Conservation (phyloP, 1,284 basidiomycete genomes). For the Trichosporon coremiiforme region DNA sequence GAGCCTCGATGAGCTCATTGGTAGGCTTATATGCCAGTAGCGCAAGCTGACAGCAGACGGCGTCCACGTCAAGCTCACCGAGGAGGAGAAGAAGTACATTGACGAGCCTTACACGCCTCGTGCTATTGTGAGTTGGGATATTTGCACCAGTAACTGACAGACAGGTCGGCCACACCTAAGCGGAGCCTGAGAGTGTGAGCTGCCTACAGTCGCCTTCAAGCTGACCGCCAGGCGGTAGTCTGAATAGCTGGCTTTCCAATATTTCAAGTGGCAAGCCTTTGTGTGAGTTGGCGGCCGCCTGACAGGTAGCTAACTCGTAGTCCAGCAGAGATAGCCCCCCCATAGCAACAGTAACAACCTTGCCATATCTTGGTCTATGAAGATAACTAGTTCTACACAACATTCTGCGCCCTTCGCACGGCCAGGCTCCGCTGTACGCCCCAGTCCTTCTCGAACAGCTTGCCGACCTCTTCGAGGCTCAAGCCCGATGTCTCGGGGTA, state of each 20-base stretch:
- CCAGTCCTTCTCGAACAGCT: constrained; percentile 58
- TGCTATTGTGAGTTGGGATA: constrained; percentile 21
- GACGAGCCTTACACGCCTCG: constrained; percentile 58
- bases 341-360: neutral
- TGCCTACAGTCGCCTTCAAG: too few relatives aligned
- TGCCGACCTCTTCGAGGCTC: constrained; percentile 58
- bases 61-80: constrained; percentile 53
- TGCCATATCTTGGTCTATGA: neutral
- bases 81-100: constrained; percentile 62
- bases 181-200: neutral
- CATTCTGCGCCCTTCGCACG: constrained; percentile 34
- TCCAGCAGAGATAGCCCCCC: neutral
- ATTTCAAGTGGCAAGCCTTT: too few relatives aligned
- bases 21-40: constrained; percentile 27
- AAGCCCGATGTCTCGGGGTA: constrained; percentile 71
- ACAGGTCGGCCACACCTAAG: constrained; percentile 20
- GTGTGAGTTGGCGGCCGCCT: neutral
- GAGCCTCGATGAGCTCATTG: constrained; percentile 46
- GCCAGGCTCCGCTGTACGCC: constrained; percentile 55
- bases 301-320: too few relatives aligned
- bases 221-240: too few relatives aligned
- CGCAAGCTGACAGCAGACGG: constrained; percentile 21
- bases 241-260: too few relatives aligned
- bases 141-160: neutral
- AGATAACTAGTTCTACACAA: neutral